phyloP scores from a whole-genome alignment of 208 protist genomes.

The Trichomonas tenax region DNA sequence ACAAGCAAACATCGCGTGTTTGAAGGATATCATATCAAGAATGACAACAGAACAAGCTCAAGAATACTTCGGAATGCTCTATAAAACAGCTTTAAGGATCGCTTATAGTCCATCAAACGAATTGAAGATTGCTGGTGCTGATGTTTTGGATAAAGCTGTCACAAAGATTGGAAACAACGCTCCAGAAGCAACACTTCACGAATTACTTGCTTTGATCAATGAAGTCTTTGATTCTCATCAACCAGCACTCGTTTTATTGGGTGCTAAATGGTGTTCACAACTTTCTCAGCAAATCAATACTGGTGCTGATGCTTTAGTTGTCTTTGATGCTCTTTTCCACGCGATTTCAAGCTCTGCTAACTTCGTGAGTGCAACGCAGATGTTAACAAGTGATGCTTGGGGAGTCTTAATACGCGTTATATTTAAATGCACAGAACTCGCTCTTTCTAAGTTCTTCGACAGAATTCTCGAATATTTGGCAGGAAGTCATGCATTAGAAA shows the following conservation, averaged over 20 bases:
- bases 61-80: neutral
- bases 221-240: neutral
- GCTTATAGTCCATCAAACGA: neutral
- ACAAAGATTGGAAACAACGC: neutral
- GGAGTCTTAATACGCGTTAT: neutral
- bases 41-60: neutral
- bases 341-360: neutral
- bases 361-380: neutral
- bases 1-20: neutral
- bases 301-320: neutral
- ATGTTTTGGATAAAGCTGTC: neutral
- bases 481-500: neutral
- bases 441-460: neutral
- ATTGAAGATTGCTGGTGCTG: neutral
- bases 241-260: neutral
- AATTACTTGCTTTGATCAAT: neutral
- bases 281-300: neutral
- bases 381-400: neutral
- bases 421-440: neutral
- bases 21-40: neutral
- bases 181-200: neutral
- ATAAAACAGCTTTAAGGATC: neutral
- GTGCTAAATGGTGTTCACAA: neutral
- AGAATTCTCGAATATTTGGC: neutral
- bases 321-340: neutral